These are phyloP conservation scores for Voacanga thouarsii DNA, from an alignment of 257 asterid genomes.

Conservation along the genomic window DNA sequence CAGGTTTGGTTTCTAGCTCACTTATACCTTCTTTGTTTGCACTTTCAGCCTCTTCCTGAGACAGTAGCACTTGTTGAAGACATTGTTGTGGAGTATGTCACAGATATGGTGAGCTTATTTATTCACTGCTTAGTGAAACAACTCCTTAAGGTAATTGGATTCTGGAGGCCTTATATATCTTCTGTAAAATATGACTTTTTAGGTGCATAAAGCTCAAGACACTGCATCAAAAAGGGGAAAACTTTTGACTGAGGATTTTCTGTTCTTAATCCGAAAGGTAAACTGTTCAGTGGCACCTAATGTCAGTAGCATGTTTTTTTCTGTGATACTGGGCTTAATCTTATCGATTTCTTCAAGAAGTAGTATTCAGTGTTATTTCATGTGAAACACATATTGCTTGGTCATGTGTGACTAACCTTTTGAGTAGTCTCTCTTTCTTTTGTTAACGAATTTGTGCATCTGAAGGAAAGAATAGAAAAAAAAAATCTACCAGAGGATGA, in stretches of 20 bases:
- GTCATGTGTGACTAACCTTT: background rate
- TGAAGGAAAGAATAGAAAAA: background rate
- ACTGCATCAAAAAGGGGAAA: constrained; percentile 77
- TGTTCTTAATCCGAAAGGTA: constrained; percentile 81
- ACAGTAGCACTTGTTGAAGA: constrained; percentile 88
- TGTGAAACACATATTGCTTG: background rate
- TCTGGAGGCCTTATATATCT: background rate
- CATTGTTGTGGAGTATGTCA: constrained; percentile 90
- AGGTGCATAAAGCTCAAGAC: constrained; percentile 94
- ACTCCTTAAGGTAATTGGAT: background rate
- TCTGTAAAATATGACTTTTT: constrained; percentile 7
- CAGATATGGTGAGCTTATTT: constrained; percentile 59
- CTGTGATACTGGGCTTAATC: background rate
- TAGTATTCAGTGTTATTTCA: background rate
- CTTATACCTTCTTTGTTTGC: constrained; percentile 8
- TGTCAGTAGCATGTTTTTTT: background rate
- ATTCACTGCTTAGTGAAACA: background rate
- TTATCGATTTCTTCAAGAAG: background rate
- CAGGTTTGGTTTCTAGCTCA: background rate
- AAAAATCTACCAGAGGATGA: background rate
- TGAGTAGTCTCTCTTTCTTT: background rate
- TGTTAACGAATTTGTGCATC: background rate
- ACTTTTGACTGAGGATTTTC: constrained; percentile 84
- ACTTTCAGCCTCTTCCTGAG: constrained; percentile 83
- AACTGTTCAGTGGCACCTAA: background rate